Conservation (phyloP, 805 yeast species). For the Trichomonascus vanleenenianus region DNA sequence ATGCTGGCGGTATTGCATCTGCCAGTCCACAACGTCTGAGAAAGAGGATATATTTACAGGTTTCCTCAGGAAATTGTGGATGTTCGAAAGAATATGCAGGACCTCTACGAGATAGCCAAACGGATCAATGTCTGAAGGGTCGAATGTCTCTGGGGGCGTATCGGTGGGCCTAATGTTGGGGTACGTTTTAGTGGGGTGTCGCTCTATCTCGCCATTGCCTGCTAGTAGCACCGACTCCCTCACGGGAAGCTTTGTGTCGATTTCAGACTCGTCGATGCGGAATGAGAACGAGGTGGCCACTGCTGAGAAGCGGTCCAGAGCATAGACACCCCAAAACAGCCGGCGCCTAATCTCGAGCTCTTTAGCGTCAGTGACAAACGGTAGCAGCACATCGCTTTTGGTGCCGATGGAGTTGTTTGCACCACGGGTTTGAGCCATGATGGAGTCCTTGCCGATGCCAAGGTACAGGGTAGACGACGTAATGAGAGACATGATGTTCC, state of each 20-base stretch:
- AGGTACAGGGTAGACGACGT: constrained; percentile 18
- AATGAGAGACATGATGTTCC: constrained; percentile 22
- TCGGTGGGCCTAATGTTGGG: constrained; percentile 1
- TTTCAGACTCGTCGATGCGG: constrained; percentile 19
- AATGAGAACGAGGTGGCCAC: constrained; percentile 21
- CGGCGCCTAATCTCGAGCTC: constrained; percentile 20
- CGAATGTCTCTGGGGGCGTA: too few species aligned
- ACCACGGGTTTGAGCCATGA: neutral
- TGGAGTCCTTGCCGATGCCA: constrained; percentile 11
- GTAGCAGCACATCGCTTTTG: constrained; percentile 8
- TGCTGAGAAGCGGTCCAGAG: constrained; percentile 20
- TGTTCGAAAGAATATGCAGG: constrained; percentile 17
- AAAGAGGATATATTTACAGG: constrained; percentile 20
- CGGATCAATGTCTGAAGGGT: constrained; percentile 5
- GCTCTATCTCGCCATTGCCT: neutral
- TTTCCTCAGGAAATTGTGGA: constrained; percentile 19
- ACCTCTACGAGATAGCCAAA: constrained; percentile 19
- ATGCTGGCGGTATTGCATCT: constrained; percentile 17
- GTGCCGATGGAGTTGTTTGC: neutral
- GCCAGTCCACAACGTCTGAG: constrained; percentile 21
- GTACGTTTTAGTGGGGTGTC: neutral
- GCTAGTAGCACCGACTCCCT: constrained; percentile 9
- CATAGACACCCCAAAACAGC: constrained; percentile 22
- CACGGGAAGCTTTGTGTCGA: constrained; percentile 16
- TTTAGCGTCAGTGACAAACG: constrained; percentile 11